Percentiles rank a stretch among this genome's conserved stretches.
Conservation (phyloP, 768 basidiomycete genomes). For the Kwoniella botswanensis region DNA sequence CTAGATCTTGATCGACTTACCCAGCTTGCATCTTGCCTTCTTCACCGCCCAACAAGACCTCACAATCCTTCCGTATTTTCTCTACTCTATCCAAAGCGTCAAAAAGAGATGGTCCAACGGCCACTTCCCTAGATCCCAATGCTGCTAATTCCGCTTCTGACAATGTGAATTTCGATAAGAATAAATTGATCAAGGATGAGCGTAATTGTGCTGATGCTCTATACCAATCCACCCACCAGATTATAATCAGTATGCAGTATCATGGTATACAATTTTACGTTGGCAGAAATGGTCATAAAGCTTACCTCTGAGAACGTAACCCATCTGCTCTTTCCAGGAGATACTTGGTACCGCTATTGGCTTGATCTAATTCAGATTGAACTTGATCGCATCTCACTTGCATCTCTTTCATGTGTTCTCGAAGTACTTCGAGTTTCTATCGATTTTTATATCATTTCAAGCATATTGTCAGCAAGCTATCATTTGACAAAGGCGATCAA, state of each 20-base stretch:
- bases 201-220: constrained; percentile 61
- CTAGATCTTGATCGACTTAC: constrained; percentile 36
- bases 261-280: background rate
- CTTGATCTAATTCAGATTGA: constrained; percentile 73
- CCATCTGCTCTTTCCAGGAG: constrained; percentile 76
- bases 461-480: background rate
- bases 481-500: no score
- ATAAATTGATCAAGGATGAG: constrained; percentile 74
- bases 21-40: constrained; percentile 58
- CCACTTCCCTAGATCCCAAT: constrained; percentile 76
- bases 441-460: background rate
- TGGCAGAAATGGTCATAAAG: background rate
- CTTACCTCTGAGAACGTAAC: constrained; percentile 56
- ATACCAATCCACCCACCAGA: background rate
- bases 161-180: constrained; percentile 85
- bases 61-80: constrained; percentile 79
- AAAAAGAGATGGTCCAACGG: constrained; percentile 77
- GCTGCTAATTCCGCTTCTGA: constrained; percentile 72
- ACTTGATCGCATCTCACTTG: constrained; percentile 80
- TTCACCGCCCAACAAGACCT: constrained; percentile 77
- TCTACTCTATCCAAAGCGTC: constrained; percentile 84
- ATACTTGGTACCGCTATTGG: constrained; percentile 75
- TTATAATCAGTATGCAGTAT: no score
- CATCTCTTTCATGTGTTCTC: constrained; percentile 80
- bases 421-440: constrained; percentile 82